phyloP scores from a whole-genome alignment of 306 rosid species.

The Lathyrus oleraceus region DNA sequence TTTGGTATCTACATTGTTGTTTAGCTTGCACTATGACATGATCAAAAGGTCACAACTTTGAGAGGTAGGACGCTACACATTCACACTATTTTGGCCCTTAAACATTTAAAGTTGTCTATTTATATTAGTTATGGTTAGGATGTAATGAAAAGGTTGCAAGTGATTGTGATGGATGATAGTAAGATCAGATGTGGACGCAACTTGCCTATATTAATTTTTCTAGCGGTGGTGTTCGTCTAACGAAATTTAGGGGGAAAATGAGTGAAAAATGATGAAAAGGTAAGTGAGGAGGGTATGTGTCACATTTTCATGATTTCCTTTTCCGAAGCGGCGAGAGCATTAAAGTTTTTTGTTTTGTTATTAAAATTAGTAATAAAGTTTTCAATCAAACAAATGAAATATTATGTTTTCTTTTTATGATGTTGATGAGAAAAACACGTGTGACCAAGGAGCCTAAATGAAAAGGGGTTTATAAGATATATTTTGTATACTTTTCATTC shows the following conservation, averaged over 20 bases:
- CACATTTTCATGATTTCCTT: constrained; percentile 1
- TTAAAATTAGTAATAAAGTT: too few relatives aligned
- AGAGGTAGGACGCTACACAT: not conserved
- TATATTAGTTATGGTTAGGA: not conserved
- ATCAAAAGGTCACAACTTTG: not conserved
- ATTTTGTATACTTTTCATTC: too few relatives aligned
- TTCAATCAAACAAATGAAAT: too few relatives aligned
- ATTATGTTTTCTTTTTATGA: not conserved
- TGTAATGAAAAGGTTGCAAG: not conserved
- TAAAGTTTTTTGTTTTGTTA: not conserved
- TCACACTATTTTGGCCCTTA: not conserved
- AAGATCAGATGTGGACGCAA: constrained; percentile 8
- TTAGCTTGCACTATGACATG: not conserved
- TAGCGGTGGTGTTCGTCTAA: not conserved
- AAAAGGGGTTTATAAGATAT: not conserved
- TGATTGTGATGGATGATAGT: not conserved
- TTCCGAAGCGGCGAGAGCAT: not conserved
- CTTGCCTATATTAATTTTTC: not conserved
- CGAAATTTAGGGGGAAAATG: not conserved
- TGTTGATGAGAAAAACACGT: not conserved
- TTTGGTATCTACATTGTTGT: too few relatives aligned
- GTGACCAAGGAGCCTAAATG: not conserved
- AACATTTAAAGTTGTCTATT: not conserved
- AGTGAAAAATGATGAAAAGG: not conserved
- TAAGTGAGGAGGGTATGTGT: not conserved